phyloP scores from a whole-genome alignment of 2,329 filamentous ascomycete genomes.

The Alternaria triticina region DNA sequence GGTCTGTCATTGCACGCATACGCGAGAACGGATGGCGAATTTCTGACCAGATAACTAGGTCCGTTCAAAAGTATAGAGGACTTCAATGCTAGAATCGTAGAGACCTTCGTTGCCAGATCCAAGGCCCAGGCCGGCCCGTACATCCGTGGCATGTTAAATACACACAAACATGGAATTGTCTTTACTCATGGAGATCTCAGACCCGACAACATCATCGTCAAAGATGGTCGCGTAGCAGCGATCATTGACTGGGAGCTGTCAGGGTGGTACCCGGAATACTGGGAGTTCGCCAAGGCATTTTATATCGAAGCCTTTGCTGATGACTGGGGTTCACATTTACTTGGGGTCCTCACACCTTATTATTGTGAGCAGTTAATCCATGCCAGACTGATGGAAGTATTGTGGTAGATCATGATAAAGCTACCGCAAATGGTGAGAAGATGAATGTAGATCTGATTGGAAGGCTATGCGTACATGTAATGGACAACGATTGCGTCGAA shows the following conservation, averaged over 20 bases:
- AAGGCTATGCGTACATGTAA: too few relatives aligned
- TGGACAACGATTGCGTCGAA: too few relatives aligned
- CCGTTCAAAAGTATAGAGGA: slow-evolving; percentile 21
- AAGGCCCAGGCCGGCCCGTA: slow-evolving; percentile 21
- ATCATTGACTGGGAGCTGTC: slow-evolving; percentile 30
- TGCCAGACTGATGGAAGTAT: slow-evolving; percentile 16
- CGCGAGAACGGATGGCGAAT: not conserved
- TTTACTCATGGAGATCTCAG: slow-evolving; percentile 36
- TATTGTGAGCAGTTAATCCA: slow-evolving; percentile 24
- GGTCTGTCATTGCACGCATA: slow-evolving; percentile 10
- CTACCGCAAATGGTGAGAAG: not conserved
- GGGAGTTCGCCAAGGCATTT: slow-evolving; percentile 33
- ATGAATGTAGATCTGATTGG: too few relatives aligned
- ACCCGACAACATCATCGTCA: slow-evolving; percentile 26
- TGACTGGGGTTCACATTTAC: slow-evolving; percentile 17
- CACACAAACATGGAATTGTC: slow-evolving; percentile 25
- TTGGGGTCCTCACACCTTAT: slow-evolving; percentile 22
- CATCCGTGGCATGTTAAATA: slow-evolving; percentile 18
- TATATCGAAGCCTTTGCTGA: slow-evolving; percentile 22
- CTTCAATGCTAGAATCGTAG: slow-evolving; percentile 21
- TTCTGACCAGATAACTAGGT: slow-evolving; percentile 20
- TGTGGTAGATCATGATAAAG: slow-evolving; percentile 11
- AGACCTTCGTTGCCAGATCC: slow-evolving; percentile 19
- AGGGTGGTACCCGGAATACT: slow-evolving; percentile 33
- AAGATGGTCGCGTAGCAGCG: slow-evolving; percentile 20